phyloP scores from a whole-genome alignment of 352 stramenopile genomes.

The Globisporangium viniferum region DNA sequence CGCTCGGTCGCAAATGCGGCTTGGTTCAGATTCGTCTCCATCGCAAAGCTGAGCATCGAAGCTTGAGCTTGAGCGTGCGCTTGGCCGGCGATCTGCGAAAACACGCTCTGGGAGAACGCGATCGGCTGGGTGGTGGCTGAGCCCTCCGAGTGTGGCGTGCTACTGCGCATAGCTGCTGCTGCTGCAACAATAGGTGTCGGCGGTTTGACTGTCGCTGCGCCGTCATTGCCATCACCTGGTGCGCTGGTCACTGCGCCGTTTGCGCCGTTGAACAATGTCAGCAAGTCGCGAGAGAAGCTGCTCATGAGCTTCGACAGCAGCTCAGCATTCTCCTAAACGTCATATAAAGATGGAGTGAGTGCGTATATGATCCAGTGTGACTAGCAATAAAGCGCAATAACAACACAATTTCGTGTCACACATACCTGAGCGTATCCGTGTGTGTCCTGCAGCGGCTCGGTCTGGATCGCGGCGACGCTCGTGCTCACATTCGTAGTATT shows the following conservation, averaged over 20 bases:
- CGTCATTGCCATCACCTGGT: background rate
- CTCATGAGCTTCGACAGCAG: conserved; percentile 43
- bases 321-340: conserved; percentile 31
- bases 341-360: background rate
- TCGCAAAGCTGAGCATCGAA: conserved; percentile 33
- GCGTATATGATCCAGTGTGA: background rate
- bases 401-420: background rate
- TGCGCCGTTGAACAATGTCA: conserved; percentile 19
- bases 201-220: background rate
- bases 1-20: conserved; percentile 29
- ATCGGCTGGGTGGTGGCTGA: conserved; percentile 14
- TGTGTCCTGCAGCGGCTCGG: conserved; percentile 16
- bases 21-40: conserved; percentile 33
- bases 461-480: conserved; percentile 31
- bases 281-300: conserved; percentile 20
- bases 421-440: conserved; percentile 14
- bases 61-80: conserved; percentile 33
- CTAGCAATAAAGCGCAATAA: background rate
- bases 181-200: conserved; percentile 11
- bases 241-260: background rate
- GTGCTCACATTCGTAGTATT: background rate
- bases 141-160: background rate
- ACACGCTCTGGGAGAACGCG: conserved; percentile 54
- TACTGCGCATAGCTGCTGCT: conserved; percentile 2
- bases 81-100: conserved; percentile 47